phyloP scores from a whole-genome alignment of 2,329 filamentous ascomycete species.

The Alternaria sp. region DNA sequence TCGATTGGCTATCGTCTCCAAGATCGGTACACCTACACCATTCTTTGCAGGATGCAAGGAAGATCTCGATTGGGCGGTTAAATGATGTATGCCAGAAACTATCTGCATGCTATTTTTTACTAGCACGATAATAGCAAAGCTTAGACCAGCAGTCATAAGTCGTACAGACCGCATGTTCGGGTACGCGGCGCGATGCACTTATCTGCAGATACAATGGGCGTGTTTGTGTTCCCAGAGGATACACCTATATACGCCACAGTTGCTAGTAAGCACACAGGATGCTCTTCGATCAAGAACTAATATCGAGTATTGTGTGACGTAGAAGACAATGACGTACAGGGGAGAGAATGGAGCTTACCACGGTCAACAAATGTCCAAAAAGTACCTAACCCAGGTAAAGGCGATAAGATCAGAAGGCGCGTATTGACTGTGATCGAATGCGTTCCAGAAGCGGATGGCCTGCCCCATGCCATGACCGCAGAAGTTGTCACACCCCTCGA shows the following conservation, averaged over 20 bases:
- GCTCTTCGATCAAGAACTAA: not conserved
- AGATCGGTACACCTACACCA: not conserved
- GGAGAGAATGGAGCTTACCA: too few relatives aligned
- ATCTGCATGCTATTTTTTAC: slow-evolving; percentile 16
- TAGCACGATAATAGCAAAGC: slow-evolving; percentile 14
- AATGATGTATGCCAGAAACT: slow-evolving; percentile 19
- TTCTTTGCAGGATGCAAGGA: not conserved
- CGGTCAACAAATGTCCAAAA: too few relatives aligned
- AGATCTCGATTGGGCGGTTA: not conserved
- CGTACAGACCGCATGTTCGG: slow-evolving; percentile 34
- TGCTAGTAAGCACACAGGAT: slow-evolving; percentile 21
- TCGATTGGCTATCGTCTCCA: not conserved
- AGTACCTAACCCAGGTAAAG: too few relatives aligned
- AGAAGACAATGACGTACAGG: not conserved
- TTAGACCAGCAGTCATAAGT: slow-evolving; percentile 19
- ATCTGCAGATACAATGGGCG: slow-evolving; percentile 19
- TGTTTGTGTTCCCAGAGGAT: slow-evolving; percentile 23
- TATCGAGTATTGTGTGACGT: not conserved
- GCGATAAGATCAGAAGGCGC: too few relatives aligned
- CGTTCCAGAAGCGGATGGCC: fast-evolving
- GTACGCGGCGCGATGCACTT: slow-evolving; percentile 29
- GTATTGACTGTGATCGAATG: not conserved
- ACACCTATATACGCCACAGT: slow-evolving; percentile 39
- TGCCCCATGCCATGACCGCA: not conserved
- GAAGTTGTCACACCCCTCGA: not conserved